phyloP scores from a whole-genome alignment of 805 yeast species.

The Cyberlindnera sargentensis region DNA sequence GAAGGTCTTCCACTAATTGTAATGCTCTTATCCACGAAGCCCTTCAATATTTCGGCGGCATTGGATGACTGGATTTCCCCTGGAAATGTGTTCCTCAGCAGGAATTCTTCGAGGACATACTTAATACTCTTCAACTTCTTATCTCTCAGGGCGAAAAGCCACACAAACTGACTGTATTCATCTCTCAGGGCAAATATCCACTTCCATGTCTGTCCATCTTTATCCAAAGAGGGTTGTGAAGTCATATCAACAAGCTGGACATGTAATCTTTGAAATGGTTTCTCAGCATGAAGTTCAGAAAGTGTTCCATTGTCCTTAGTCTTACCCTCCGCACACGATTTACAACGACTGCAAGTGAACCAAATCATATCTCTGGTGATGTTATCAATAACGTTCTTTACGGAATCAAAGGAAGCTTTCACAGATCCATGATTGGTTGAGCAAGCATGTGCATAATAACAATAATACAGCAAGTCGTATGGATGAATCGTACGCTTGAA shows the following conservation, averaged over 20 bases:
- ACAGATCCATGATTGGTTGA: slow-evolving; percentile 1
- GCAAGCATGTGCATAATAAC: not conserved
- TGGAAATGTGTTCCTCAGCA: not conserved
- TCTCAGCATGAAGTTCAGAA: not conserved
- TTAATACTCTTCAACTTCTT: not conserved
- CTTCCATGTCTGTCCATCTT: not conserved
- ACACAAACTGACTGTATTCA: not conserved
- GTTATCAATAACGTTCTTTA: slow-evolving; percentile 1
- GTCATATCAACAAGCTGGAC: not conserved
- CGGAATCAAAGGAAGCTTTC: not conserved
- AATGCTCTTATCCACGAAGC: not conserved
- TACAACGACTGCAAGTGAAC: not conserved
- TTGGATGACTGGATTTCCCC: not conserved
- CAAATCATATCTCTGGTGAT: slow-evolving; percentile 1
- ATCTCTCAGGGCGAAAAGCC: not conserved
- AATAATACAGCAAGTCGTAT: not conserved
- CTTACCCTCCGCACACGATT: not conserved
- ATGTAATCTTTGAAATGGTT: not conserved
- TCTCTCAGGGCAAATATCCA: not conserved
- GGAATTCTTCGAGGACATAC: not conserved
- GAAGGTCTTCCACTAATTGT: too few relatives aligned
- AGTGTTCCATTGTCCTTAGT: not conserved
- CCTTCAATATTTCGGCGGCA: not conserved
- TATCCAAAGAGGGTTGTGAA: not conserved
- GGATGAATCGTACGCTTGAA: not conserved